phyloP scores from a whole-genome alignment of 1,284 basidiomycete genomes.

The Leccinum subfulvum region DNA sequence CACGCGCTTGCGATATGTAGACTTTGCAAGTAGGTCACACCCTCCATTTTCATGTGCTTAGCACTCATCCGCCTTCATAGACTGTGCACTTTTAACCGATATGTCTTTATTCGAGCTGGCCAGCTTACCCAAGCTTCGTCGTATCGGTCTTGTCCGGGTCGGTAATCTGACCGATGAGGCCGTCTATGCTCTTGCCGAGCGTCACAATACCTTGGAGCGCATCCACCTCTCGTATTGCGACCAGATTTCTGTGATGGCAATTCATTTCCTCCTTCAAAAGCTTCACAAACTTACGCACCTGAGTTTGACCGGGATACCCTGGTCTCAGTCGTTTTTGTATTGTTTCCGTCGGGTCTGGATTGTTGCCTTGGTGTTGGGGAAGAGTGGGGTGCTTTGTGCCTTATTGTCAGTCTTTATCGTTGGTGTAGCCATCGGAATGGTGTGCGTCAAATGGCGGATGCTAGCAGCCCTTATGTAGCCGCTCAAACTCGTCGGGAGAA shows the following conservation, averaged over 20 bases:
- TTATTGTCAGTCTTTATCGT: conserved; percentile 55
- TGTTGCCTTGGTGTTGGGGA: conserved; percentile 62
- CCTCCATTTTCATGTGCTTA: neutral
- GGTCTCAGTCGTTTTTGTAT: conserved; percentile 44
- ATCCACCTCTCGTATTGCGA: conserved; percentile 98
- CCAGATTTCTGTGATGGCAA: conserved; percentile 88
- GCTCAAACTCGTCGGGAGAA: conserved; percentile 35
- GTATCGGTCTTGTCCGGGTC: conserved; percentile 94
- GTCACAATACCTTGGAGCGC: conserved; percentile 84
- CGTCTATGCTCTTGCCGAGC: conserved; percentile 82
- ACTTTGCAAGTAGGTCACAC: conserved; percentile 83
- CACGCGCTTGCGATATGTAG: conserved; percentile 93
- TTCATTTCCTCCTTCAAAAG: conserved; percentile 87
- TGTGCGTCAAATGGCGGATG: conserved; percentile 56
- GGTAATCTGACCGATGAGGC: conserved; percentile 92
- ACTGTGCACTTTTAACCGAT: conserved; percentile 88
- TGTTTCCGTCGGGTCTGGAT: conserved; percentile 54
- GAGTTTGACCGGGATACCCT: conserved; percentile 91
- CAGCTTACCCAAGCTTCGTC: conserved; percentile 84
- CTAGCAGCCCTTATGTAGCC: conserved; percentile 45
- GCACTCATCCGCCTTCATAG: conserved; percentile 39
- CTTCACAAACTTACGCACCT: conserved; percentile 90
- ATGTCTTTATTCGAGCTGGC: conserved; percentile 92
- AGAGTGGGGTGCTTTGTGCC: conserved; percentile 40
- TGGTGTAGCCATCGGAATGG: conserved; percentile 56